Base-by-base conservation (phyloP, 106 monocot species). In the Triglochin maritima region DNA sequence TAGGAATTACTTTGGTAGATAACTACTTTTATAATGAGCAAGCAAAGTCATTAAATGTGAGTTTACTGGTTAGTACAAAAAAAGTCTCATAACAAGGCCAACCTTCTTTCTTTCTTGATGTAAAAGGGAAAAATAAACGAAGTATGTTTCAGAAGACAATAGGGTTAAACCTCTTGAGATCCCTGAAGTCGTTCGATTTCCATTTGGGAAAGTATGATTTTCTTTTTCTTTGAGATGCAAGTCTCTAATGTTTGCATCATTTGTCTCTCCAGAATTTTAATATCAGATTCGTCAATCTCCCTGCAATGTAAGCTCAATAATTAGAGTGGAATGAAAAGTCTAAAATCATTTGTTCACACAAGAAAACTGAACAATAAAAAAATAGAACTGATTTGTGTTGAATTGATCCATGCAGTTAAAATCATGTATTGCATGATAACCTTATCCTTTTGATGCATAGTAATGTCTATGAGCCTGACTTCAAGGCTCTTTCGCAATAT, bases 181-280 rank as follows among this genome's bases (percentile, higher is more conserved):
- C 79, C 95, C 67, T 90, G 95, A 78, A 87, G 73, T 57, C 95
- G 71, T 68, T 90, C 90, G 75, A 96, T 90, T 80, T 96, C 90
- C 78, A 86, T 91, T 62, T 88, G 85, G 58, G 81, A 81, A 65
- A 96, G 55, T 73, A 86, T 84, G 73, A 96, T 96, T 76, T 88
- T 96, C 81, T 96, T 96, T 66, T 96, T 91, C 84, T 96, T 96
- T 60, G 91, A 71, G 44, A 88, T 86, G 64, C 96, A 79, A 14
- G 85, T 88, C 53, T 96, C 91, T 45, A 91, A 86, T 47, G 91
- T 91, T 77, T 96, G 96, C 90, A 96, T 84, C 68, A 96, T 69
- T 72, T 91, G 96, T 73, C 90, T 88, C 70, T 96, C 96, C 73
- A 96, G 63, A 41, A 83, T 69, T 73, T 85, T 87, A 70, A 96